Evolutionary conservation across 2,329 filamentous ascomycete genomes (phyloP), one percentile per base, ranked within the genome.

Genomic region (Spiromastix sp.): DNA sequence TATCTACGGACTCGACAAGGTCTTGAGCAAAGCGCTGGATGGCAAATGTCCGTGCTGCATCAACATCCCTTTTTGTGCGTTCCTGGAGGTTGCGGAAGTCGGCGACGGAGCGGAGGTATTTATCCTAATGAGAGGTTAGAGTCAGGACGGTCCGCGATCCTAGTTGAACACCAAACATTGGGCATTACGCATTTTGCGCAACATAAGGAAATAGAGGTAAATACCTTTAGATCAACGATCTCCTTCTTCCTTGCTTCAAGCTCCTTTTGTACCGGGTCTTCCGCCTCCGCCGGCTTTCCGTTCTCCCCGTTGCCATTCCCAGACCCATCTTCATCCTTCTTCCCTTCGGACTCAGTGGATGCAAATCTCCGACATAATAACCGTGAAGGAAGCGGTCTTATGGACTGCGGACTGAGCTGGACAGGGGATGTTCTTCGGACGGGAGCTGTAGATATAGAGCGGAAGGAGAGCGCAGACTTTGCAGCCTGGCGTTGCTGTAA

Each of bases 81-180:
- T 95, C 85, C 68, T 96, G 89, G 34, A 98, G 82, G 67, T 96
- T 98, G 59, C 85, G 85, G 75, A 93, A 96, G 54, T 98, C 91
- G 64, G 91, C 91, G 45, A 96, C 79, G 37, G 83, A 82, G 58
- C 91, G 89, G 44, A 95, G 75, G 64, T 86, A 93, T 69, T 86
- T 91, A 66, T 96, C 91, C 91, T 96, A 48, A 26, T 34, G 40
- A 36, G 33, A 31, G 26, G 15, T 30, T 11, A 31, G 26, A 15
- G 11, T 20, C 26, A 30, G 30, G 32, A 32, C 17, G 33, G 32
- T 27, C 11, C 21, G 17, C n/a, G n/a, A n/a, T n/a, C n/a, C n/a
- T n/a, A n/a, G n/a, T n/a, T n/a, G n/a, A n/a, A n/a, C n/a, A n/a
- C n/a, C n/a, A n/a, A n/a, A n/a, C n/a, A n/a, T n/a, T n/a, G n/a